Percentiles rank a stretch among this genome's conserved stretches.
Evolutionary conservation across 257 asterid species (phyloP).

Genomic region (Solanum phureja): DNA sequence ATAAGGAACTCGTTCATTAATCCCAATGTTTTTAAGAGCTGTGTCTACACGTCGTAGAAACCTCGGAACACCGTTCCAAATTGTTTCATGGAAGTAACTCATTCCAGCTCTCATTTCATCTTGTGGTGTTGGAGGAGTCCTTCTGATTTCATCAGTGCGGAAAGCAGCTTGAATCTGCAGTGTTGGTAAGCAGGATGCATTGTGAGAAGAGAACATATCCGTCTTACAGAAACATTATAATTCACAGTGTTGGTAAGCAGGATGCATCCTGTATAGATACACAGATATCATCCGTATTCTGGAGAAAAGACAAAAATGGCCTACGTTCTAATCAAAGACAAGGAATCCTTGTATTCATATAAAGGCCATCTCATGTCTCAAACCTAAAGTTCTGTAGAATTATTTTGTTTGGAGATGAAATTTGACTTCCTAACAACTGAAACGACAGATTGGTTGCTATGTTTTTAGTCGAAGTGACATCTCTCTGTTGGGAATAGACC

Average conservation of each 20-base stretch:
- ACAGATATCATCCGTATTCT: neutral
- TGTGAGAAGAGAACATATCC: neutral
- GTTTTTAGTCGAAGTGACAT: neutral
- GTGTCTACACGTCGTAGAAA: constrained; percentile 42
- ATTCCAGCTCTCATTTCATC: constrained; percentile 56
- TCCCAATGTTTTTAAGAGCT: constrained; percentile 39
- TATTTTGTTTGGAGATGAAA: neutral
- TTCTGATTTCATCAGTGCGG: constrained; percentile 42
- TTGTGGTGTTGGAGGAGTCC: constrained; percentile 48
- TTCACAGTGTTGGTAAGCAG: neutral
- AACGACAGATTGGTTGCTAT: neutral
- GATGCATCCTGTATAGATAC: neutral
- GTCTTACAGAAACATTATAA: neutral
- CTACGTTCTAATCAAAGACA: neutral
- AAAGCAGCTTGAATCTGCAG: constrained; percentile 44
- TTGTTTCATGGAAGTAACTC: constrained; percentile 51
- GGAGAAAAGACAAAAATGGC: neutral
- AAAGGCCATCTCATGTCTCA: neutral
- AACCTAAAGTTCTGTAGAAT: neutral
- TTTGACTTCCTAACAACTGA: neutral
- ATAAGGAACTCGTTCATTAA: constrained; percentile 40
- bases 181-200: neutral
- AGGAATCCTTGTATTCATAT: neutral
- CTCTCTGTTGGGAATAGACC: neutral
- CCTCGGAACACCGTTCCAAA: constrained; percentile 45